Evolutionary conservation across 2,329 filamentous ascomycete genomes (phyloP).

Genomic region (Exophiala dermatitidis): DNA sequence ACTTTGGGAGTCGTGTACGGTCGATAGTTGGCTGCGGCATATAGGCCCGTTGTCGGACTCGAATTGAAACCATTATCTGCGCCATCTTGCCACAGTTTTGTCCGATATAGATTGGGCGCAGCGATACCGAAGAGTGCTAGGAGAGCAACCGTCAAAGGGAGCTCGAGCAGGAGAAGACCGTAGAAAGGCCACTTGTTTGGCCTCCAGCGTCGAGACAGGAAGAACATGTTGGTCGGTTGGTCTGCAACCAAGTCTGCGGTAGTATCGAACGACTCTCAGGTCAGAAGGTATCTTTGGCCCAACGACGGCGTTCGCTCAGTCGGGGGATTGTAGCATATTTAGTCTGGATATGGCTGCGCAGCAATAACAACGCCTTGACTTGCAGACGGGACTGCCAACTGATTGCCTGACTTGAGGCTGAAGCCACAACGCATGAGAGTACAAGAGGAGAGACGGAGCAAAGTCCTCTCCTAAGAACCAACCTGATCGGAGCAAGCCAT

Average conservation of each 20-base stretch:
- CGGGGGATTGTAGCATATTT: conserved; percentile 7
- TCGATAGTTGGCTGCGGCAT: conserved; percentile 53
- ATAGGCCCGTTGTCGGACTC: conserved; percentile 49
- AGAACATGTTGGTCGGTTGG: conserved; percentile 28
- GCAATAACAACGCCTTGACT: background rate
- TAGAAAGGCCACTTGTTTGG: conserved; percentile 42
- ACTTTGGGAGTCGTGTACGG: conserved; percentile 48
- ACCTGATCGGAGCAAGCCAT: too few relatives aligned
- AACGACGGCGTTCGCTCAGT: background rate
- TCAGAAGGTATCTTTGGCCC: background rate
- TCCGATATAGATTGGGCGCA: conserved; percentile 54
- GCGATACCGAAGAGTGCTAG: conserved; percentile 57
- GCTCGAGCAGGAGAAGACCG: conserved; percentile 48
- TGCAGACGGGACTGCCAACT: too few relatives aligned
- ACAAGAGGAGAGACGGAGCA: conserved; percentile 3
- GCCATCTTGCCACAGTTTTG: conserved; percentile 56
- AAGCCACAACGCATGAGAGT: conserved; percentile 1
- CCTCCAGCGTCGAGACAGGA: conserved; percentile 50
- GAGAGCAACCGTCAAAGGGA: conserved; percentile 51
- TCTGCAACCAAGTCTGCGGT: background rate
- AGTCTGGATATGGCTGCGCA: background rate
- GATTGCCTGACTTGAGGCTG: background rate
- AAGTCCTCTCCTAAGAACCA: background rate
- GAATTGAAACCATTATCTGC: conserved; percentile 57
- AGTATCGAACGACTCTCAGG: background rate